Conservation (phyloP, 2,329 filamentous ascomycete genomes). For the Claviceps sp. region DNA sequence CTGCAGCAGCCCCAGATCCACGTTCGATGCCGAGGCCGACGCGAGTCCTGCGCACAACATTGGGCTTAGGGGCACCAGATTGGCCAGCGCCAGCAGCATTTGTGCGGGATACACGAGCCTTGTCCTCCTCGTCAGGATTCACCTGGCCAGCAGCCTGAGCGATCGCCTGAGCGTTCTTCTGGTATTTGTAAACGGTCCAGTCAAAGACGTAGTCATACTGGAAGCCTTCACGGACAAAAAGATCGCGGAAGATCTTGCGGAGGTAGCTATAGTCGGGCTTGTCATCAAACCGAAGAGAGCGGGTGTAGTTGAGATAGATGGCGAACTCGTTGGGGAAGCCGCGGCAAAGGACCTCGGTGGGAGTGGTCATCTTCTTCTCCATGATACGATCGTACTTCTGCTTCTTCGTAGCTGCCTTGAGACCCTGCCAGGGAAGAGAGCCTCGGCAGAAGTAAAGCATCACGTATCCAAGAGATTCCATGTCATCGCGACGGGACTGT, state of each 20-base stretch:
- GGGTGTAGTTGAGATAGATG: slow-evolving; percentile 99
- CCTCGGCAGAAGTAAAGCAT: slow-evolving; percentile 99
- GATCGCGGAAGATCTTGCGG: slow-evolving; percentile 98
- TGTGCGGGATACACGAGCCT: slow-evolving; percentile 55
- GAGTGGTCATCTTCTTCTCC: slow-evolving; percentile 99
- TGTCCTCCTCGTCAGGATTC: slow-evolving; percentile 62
- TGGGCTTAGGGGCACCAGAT: slow-evolving; percentile 53
- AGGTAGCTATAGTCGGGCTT: slow-evolving; percentile 99
- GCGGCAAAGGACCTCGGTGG: slow-evolving; percentile 95
- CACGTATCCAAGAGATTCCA: slow-evolving; percentile 97
- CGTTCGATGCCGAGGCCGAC: slow-evolving; percentile 50
- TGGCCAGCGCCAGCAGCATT: slow-evolving; percentile 51
- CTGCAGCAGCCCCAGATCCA: slow-evolving; percentile 41
- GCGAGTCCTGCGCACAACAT: slow-evolving; percentile 62
- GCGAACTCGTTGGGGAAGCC: slow-evolving; percentile 99
- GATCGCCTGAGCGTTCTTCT: slow-evolving; percentile 93
- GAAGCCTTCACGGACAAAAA: slow-evolving; percentile 97
- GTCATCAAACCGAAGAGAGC: slow-evolving; percentile 96
- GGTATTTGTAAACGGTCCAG: slow-evolving; percentile 99
- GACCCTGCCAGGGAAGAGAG: slow-evolving; percentile 94
- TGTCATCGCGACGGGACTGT: slow-evolving; percentile 97
- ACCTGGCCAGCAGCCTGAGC: slow-evolving; percentile 61
- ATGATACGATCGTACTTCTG: slow-evolving; percentile 99
- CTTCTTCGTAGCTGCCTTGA: slow-evolving; percentile 98
- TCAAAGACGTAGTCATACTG: slow-evolving; percentile 99